Conservation (phyloP, 768 basidiomycete genomes). For the Tricholomella constricta region DNA sequence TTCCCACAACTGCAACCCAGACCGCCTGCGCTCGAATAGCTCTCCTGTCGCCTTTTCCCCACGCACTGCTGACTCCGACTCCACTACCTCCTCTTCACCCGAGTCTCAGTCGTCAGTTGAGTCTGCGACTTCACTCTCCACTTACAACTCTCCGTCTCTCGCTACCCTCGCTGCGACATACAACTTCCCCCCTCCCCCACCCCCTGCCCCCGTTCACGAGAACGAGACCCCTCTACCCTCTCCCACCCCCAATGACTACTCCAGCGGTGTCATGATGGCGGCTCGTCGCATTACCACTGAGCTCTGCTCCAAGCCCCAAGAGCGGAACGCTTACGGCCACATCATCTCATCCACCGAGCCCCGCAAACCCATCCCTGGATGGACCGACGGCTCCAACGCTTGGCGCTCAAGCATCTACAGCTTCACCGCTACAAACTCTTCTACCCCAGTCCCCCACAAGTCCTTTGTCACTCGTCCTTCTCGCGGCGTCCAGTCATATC, state of each 20-base stretch:
- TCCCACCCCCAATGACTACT: constrained; percentile 42
- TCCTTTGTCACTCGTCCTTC: constrained; percentile 54
- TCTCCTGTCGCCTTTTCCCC: constrained; percentile 30
- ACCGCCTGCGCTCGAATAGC: constrained; percentile 40
- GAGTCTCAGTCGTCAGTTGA: constrained; percentile 46
- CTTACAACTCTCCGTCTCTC: constrained; percentile 29
- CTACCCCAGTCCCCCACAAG: constrained; percentile 36
- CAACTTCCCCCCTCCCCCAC: constrained; percentile 56
- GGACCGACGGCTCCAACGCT: constrained; percentile 66
- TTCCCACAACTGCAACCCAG: constrained; percentile 50
- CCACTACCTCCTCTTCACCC: constrained; percentile 39
- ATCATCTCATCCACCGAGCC: constrained; percentile 32
- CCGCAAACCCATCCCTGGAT: constrained; percentile 59
- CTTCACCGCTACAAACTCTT: constrained; percentile 42
- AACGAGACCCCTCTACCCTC: constrained; percentile 21
- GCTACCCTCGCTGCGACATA: constrained; percentile 35
- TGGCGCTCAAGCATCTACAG: constrained; percentile 71
- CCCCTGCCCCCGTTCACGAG: constrained; percentile 49
- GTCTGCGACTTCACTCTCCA: constrained; percentile 31
- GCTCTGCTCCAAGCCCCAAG: constrained; percentile 42
- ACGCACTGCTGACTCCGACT: constrained; percentile 44
- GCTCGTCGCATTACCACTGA: constrained; percentile 52
- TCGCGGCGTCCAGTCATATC: no score
- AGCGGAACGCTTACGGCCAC: constrained; percentile 35
- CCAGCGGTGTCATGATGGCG: constrained; percentile 71